Base-by-base conservation (phyloP, 352 stramenopile species). In the Pythium phragmiticola region DNA sequence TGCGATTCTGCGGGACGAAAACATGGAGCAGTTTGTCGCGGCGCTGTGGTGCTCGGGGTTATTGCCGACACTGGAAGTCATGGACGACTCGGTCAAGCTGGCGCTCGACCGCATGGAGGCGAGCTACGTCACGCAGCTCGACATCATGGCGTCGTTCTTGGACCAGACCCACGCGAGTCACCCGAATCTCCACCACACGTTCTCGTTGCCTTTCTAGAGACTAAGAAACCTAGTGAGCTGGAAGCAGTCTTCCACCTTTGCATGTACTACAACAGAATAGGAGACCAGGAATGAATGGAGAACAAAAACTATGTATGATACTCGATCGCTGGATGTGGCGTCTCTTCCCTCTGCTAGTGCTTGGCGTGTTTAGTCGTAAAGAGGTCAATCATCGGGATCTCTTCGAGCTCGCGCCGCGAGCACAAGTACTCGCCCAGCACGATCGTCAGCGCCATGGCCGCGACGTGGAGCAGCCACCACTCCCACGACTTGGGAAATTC, bases 351-450 rank as follows among this genome's bases (percentile, higher is more conserved):
- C 42, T 16, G 42, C 43, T 65, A 88, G 56, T 84, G 84, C 37
- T 74, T 78, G 28, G 79, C 73, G 19, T 74, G 74, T 53, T 90
- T 93, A 47, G 72, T 77, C 43, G 60, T 65, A 47, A 96, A 94
- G 39, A 96, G 80, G 33, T 94, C 80, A 45, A 92, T 74, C 81
- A 96, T 92, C 6, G 86, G 87, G 60, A 96, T 96, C 57, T 96
- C 88, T 61, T 92, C 79, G 19, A 96, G 72, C 57, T 96, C 88
- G 12, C 84, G 83, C 37, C 87, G 81, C 45, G 87, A 93, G 65
- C 88, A 95, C 42, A 96, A 53, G 68, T 95, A 95, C 61, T 96
- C 88, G 47, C 88, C 88, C 36, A 96, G 69, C n/a, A 94, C 58
- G 48, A 95, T 85, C 9, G 88, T 95, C 48, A 90, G 64, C 55